Percentiles rank a stretch among this genome's conserved stretches.
phyloP scores from a whole-genome alignment of 2,329 filamentous ascomycete species.

The Arthrobotrys entomopaga region DNA sequence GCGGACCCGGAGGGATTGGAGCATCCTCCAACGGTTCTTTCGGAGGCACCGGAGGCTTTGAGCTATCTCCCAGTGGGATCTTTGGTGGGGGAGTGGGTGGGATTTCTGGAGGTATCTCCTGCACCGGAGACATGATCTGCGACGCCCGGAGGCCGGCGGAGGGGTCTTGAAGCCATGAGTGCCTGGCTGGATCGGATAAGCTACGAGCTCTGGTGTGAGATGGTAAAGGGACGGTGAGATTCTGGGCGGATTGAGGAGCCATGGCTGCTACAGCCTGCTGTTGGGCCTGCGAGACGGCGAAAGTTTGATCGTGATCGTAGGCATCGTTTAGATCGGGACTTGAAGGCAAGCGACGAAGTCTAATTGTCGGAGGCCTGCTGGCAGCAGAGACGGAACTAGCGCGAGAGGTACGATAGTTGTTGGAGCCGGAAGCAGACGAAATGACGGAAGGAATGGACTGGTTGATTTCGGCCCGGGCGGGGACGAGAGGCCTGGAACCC shows the following conservation, averaged over 20 bases:
- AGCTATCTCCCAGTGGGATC: slow-evolving; percentile 21
- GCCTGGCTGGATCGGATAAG: slow-evolving; percentile 45
- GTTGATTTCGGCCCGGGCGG: slow-evolving; percentile 21
- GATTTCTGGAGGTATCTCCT: slow-evolving; percentile 44
- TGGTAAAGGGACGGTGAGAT: slow-evolving; percentile 27
- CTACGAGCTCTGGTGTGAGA: slow-evolving; percentile 36
- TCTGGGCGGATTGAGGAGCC: slow-evolving; percentile 22
- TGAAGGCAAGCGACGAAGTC: slow-evolving; percentile 48
- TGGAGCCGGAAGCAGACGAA: slow-evolving; percentile 12
- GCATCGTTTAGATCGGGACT: slow-evolving; percentile 42
- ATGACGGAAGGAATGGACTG: slow-evolving; percentile 49
- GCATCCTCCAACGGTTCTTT: slow-evolving; percentile 38
- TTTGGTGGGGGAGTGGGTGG: slow-evolving; percentile 43
- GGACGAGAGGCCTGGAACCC: slow-evolving; percentile 11
- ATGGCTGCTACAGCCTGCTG: slow-evolving; percentile 22
- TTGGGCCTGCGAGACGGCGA: background rate
- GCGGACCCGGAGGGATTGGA: background rate
- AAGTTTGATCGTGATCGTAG: slow-evolving; percentile 26
- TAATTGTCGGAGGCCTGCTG: slow-evolving; percentile 50
- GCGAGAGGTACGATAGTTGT: slow-evolving; percentile 20
- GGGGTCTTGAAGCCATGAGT: slow-evolving; percentile 51
- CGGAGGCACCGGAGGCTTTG: slow-evolving; percentile 36
- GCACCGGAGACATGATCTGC: slow-evolving; percentile 52
- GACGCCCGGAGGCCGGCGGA: slow-evolving; percentile 20
- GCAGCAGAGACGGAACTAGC: slow-evolving; percentile 33